Base-by-base conservation (phyloP, 169 alveolate species). In the Eimeria acervulina region DNA sequence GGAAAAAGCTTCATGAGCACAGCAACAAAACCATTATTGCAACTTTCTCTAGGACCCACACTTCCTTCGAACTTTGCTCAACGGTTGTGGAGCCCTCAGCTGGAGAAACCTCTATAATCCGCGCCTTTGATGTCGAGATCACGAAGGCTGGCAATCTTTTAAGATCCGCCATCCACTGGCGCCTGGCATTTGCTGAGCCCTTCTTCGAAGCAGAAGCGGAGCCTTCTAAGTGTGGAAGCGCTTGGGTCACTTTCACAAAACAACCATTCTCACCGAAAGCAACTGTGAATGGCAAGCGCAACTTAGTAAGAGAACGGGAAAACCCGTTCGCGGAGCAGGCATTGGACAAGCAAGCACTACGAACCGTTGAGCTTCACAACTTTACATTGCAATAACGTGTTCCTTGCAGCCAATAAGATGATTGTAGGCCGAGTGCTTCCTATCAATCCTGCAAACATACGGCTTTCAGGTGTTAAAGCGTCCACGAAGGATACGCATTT, bases 401-500 rank as follows among this genome's bases (percentile, higher is more conserved):
- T 15, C 7, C n/a, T 68, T 33, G 47, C 47, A 68, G 0, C 80
- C 80, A 10, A 33, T 13, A 3, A 31, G 0, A 68, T 0, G 23
- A 13, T 47, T 68, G 80, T 17, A 33, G 3, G 23, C 2, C n/a
- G 33, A 8, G 23, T 68, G n/a, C 47, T 68, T 33, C n/a, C 47
- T 1, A 68, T 6, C 13, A 68, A 0, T 68, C 10, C 80, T 2
- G 47, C 80, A 5, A 47, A 52, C 90, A 19, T 81, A 81, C 90
- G 28, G 74, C 13, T 28, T n/a, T 52, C 68, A n/a, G 47, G 61
- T 51, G 66, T 72, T 52, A 19, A 5, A 47, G 44, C 26, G 21
- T 28, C 90, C 74, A 47, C 72, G 72, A 81, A 81, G 23, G 90
- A 81, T 47, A 81, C 47, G n/a, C 90, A 81, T 26, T 81, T 81